phyloP scores from a whole-genome alignment of 106 monocot genomes.

The Dioscorea dumetorum region DNA sequence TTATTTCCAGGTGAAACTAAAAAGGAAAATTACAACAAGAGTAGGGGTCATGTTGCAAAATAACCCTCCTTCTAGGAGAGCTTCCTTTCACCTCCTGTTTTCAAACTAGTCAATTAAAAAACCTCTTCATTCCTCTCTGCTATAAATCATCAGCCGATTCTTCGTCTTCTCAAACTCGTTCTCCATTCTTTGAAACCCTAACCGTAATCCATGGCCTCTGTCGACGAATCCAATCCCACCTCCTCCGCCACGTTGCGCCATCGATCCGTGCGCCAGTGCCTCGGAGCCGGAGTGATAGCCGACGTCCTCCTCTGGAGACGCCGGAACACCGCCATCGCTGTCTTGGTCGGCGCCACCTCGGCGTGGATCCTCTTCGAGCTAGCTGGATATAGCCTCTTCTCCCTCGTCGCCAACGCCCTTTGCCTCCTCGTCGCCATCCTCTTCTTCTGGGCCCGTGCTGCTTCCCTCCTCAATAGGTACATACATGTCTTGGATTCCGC shows the following conservation, averaged over 20 bases:
- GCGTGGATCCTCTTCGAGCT: conserved; percentile 69
- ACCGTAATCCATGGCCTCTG: not conserved
- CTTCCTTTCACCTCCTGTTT: too few relatives aligned
- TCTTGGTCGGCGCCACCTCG: conserved; percentile 24
- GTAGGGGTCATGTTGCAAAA: too few relatives aligned
- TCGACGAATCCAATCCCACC: too few relatives aligned
- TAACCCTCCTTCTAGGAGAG: too few relatives aligned
- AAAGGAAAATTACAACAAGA: too few relatives aligned
- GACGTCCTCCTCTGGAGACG: conserved; percentile 62
- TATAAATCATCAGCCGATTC: too few relatives aligned
- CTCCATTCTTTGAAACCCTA: too few relatives aligned
- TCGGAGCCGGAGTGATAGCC: conserved; percentile 59
- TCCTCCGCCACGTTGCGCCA: not conserved
- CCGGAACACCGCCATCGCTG: conserved; percentile 16
- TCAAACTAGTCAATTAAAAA: too few relatives aligned
- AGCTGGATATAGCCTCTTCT: conserved; percentile 54
- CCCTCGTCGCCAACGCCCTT: conserved; percentile 63
- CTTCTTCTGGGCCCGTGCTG: conserved; percentile 96
- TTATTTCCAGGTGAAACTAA: too few relatives aligned
- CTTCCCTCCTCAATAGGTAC: conserved; percentile 82
- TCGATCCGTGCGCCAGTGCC: conserved; percentile 31
- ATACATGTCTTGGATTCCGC: not conserved
- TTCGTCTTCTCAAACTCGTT: too few relatives aligned
- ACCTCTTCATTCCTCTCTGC: not conserved
- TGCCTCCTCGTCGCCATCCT: conserved; percentile 75